phyloP scores from a whole-genome alignment of 306 rosid genomes.

The Bauhinia variegata region DNA sequence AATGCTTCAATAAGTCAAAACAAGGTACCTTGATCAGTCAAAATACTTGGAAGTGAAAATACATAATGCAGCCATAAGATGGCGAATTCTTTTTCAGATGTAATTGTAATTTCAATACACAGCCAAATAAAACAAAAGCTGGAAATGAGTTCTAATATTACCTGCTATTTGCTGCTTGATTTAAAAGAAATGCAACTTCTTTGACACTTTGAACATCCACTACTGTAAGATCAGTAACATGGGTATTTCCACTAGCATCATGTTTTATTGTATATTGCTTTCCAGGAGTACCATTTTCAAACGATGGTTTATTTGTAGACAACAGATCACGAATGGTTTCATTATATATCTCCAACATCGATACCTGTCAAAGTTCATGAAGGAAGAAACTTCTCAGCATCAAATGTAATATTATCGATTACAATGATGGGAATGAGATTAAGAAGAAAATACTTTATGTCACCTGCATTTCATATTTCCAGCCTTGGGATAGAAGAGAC shows the following conservation, averaged over 20 bases:
- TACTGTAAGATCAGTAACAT: conserved; percentile 85
- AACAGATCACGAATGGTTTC: conserved; percentile 90
- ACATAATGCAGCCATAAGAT: no score
- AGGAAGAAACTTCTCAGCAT: conserved; percentile 27
- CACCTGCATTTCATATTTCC: conserved; percentile 99
- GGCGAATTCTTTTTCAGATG: conserved; percentile 7
- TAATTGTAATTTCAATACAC: background rate
- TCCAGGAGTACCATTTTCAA: conserved; percentile 70
- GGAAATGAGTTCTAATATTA: conserved; percentile 35
- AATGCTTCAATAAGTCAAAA: no score
- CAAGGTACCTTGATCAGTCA: no score
- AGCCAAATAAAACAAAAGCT: conserved; percentile 7
- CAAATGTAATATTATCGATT: background rate
- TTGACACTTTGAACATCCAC: conserved; percentile 86
- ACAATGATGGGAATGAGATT: conserved; percentile 1
- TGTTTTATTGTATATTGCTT: conserved; percentile 92
- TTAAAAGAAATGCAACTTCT: conserved; percentile 87
- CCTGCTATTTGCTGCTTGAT: conserved; percentile 94
- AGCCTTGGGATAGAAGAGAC: conserved; percentile 79
- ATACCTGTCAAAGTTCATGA: conserved; percentile 55
- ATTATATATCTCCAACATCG: conserved; percentile 96
- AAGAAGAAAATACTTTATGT: conserved; percentile 26
- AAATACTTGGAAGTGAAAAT: no score
- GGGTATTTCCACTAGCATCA: conserved; percentile 77
- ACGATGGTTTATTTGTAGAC: conserved; percentile 54